Conservation (phyloP, 495 filamentous ascomycete genomes). For the Tuber umbilicatum region DNA sequence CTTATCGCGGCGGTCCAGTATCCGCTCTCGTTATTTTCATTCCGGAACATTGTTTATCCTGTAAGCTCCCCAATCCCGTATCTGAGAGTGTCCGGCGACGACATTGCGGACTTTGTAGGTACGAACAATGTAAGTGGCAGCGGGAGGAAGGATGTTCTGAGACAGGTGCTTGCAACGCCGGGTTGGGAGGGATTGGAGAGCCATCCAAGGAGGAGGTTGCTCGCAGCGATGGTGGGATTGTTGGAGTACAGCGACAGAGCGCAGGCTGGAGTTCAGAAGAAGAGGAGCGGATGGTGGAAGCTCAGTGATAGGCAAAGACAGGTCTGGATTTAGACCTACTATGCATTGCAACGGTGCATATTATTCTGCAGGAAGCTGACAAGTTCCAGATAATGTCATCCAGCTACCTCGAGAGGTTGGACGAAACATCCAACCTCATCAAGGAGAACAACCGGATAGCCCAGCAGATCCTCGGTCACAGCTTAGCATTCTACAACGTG, state of each 20-base stretch:
- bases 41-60: constrained; percentile 8
- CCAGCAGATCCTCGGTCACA: constrained; percentile 36
- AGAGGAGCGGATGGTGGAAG: constrained; percentile 37
- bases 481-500: constrained; percentile 41
- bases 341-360: background rate
- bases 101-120: background rate
- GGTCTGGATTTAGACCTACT: constrained; percentile 24
- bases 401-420: constrained; percentile 36
- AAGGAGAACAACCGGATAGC: constrained; percentile 37
- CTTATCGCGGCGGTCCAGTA: constrained; percentile 31
- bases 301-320: constrained; percentile 36
- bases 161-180: constrained; percentile 25
- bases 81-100: background rate
- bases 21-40: constrained; percentile 21
- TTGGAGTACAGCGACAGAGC: constrained; percentile 37
- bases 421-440: constrained; percentile 28
- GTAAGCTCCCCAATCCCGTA: background rate
- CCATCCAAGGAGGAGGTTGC: constrained; percentile 39
- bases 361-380: background rate
- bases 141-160: constrained; percentile 21
- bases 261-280: constrained; percentile 32
- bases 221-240: constrained; percentile 42
- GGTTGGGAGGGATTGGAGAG: constrained; percentile 28
- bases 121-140: background rate
- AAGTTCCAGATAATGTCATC: constrained; percentile 18